Percentiles rank a stretch among this genome's conserved stretches.
Evolutionary conservation across 2,329 filamentous ascomycete species (phyloP).

Genomic region (Thyridium curvatum): DNA sequence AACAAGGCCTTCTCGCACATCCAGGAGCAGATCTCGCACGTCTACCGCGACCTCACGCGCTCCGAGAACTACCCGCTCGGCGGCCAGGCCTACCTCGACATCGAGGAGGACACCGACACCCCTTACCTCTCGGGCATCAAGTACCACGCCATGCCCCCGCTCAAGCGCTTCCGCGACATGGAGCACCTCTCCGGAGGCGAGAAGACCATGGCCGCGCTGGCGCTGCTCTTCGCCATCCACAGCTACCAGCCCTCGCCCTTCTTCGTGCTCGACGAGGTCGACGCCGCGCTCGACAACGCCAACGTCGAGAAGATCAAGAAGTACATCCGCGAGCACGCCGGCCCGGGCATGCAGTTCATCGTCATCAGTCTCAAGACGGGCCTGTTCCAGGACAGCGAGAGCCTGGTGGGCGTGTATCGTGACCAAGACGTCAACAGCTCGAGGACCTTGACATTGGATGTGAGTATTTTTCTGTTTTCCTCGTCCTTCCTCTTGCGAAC

Average conservation of each 20-base stretch:
- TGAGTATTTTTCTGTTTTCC: slow-evolving; percentile 47
- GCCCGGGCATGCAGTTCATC: slow-evolving; percentile 98
- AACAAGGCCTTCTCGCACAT: slow-evolving; percentile 95
- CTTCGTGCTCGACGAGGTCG: slow-evolving; percentile 96
- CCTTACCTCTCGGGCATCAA: slow-evolving; percentile 95
- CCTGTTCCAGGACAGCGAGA: slow-evolving; percentile 94
- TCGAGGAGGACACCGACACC: slow-evolving; percentile 89
- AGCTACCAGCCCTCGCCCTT: slow-evolving; percentile 93
- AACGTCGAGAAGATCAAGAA: slow-evolving; percentile 95
- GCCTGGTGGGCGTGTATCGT: slow-evolving; percentile 88
- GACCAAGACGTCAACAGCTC: slow-evolving; percentile 93
- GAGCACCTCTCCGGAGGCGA: slow-evolving; percentile 95
- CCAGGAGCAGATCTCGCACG: slow-evolving; percentile 84
- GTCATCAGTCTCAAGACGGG: slow-evolving; percentile 96
- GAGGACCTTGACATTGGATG: slow-evolving; percentile 87
- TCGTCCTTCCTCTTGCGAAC: not conserved
- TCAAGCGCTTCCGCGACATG: slow-evolving; percentile 99
- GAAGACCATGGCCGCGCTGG: slow-evolving; percentile 96
- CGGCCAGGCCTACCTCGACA: slow-evolving; percentile 81
- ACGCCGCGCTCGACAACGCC: slow-evolving; percentile 95
- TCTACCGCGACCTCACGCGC: slow-evolving; percentile 92
- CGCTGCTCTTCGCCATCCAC: slow-evolving; percentile 94
- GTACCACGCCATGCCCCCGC: slow-evolving; percentile 96
- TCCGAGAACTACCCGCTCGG: slow-evolving; percentile 90
- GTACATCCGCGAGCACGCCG: slow-evolving; percentile 90